Evolutionary conservation across 2,329 filamentous ascomycete genomes (phyloP).

Genomic region (Myotisia sp.): DNA sequence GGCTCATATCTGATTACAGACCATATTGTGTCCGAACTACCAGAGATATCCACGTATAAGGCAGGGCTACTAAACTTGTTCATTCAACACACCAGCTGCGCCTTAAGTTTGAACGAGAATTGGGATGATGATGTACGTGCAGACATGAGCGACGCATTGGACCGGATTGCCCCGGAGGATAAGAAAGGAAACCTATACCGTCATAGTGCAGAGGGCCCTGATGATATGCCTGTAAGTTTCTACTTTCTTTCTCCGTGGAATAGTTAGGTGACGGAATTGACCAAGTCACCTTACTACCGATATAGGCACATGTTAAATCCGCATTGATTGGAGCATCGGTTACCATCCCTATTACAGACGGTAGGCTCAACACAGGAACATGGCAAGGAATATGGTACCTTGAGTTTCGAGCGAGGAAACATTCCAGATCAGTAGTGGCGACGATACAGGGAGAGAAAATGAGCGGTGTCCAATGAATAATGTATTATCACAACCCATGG

Average conservation of each 20-base stretch:
- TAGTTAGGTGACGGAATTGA: not conserved
- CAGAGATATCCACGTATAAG: constrained; percentile 71
- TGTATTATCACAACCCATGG: no score
- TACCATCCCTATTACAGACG: constrained; percentile 79
- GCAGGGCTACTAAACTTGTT: constrained; percentile 79
- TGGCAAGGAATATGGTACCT: constrained; percentile 75
- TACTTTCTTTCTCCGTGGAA: not conserved
- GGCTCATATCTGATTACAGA: constrained; percentile 86
- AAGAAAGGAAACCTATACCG: constrained; percentile 62
- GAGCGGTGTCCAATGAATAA: no score
- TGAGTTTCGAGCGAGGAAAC: constrained; percentile 66
- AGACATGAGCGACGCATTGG: constrained; percentile 89
- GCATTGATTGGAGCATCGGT: constrained; percentile 78
- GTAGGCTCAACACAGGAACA: constrained; percentile 54
- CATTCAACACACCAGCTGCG: constrained; percentile 88
- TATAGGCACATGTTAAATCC: constrained; percentile 78
- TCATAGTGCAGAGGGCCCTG: constrained; percentile 71
- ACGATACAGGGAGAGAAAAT: constrained; percentile 83
- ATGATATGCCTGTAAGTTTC: constrained; percentile 73
- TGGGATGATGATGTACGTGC: constrained; percentile 69
- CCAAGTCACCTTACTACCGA: not conserved
- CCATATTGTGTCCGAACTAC: constrained; percentile 53
- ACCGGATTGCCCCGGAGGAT: constrained; percentile 77
- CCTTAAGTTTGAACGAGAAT: constrained; percentile 86
- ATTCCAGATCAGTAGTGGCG: constrained; percentile 69